A percentile compares a stretch with the other conserved stretches of the same genome.
These are phyloP conservation scores for Ogataea degrootiae DNA, from an alignment of 805 yeast species.

Conservation along the genomic window DNA sequence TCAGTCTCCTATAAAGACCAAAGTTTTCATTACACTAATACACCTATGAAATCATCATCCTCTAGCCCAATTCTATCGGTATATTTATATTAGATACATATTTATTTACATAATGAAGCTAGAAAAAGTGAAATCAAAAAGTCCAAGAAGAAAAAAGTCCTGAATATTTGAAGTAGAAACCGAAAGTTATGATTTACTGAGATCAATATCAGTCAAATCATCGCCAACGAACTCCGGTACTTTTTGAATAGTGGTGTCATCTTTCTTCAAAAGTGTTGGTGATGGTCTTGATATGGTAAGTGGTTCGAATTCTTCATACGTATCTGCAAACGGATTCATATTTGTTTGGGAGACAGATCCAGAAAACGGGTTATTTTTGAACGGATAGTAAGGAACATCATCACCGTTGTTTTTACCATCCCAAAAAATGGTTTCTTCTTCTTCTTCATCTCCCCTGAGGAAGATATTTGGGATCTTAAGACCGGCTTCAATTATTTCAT, in stretches of 20 bases:
- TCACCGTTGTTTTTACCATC: not conserved
- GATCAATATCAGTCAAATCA: constrained; percentile 7
- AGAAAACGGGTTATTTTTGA: constrained; percentile 17
- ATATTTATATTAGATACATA: no score
- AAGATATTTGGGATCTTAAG: not conserved
- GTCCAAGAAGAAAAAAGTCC: not conserved
- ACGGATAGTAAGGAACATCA: constrained; percentile 16
- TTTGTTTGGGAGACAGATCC: constrained; percentile 24
- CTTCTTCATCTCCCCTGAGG: constrained; percentile 1
- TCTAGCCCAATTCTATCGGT: no score
- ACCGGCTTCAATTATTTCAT: not conserved
- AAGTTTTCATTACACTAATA: no score
- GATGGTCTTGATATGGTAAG: no score
- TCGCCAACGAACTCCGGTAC: not conserved
- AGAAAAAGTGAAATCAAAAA: not conserved
- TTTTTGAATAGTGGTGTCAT: not conserved
- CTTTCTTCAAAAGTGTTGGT: not conserved
- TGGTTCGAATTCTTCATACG: not conserved
- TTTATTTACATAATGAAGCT: no score
- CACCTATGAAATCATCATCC: no score
- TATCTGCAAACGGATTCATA: constrained; percentile 26
- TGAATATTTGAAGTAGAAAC: not conserved
- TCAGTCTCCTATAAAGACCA: no score
- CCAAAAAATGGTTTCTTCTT: constrained; percentile 1
- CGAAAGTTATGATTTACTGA: not conserved